Conservation (phyloP, 208 protist species). For the Strigomonas galati region DNA sequence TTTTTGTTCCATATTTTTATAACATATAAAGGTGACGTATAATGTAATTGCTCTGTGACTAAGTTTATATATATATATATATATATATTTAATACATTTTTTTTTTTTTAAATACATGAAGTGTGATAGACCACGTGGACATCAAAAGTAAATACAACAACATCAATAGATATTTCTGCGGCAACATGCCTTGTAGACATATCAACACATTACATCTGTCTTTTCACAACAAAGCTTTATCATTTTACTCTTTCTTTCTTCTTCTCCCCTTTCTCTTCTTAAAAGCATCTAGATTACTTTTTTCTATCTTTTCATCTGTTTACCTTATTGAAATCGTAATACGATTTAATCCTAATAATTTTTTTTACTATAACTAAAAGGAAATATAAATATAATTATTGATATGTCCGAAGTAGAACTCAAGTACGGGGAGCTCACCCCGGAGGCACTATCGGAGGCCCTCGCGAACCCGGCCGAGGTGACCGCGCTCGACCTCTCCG, state of each 20-base stretch:
- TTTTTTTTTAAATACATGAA: no score
- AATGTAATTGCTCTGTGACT: neutral
- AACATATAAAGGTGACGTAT: no score
- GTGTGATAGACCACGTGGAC: no score
- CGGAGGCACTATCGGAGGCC: conserved; percentile 37
- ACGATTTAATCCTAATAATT: no score
- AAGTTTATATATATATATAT: neutral
- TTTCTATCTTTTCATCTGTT: conserved; percentile 6
- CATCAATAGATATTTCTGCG: no score
- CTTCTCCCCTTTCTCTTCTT: neutral
- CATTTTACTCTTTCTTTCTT: conserved; percentile 6
- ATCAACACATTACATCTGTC: no score
- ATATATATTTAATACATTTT: no score
- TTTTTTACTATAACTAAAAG: conserved; percentile 5
- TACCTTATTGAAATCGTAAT: neutral
- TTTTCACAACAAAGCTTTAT: no score
- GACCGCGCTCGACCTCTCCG: conserved; percentile 64
- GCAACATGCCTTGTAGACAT: no score
- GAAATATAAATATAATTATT: neutral
- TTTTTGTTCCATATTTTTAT: neutral
- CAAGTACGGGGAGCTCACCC: conserved; percentile 63
- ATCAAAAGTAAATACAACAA: no score
- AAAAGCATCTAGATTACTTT: conserved; percentile 1
- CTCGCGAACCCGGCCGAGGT: conserved; percentile 38
- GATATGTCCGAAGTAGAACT: conserved; percentile 36